Percentiles rank a stretch among this genome's conserved stretches.
Conservation (phyloP, 2,329 filamentous ascomycete genomes). For the Scorias spongiosa region DNA sequence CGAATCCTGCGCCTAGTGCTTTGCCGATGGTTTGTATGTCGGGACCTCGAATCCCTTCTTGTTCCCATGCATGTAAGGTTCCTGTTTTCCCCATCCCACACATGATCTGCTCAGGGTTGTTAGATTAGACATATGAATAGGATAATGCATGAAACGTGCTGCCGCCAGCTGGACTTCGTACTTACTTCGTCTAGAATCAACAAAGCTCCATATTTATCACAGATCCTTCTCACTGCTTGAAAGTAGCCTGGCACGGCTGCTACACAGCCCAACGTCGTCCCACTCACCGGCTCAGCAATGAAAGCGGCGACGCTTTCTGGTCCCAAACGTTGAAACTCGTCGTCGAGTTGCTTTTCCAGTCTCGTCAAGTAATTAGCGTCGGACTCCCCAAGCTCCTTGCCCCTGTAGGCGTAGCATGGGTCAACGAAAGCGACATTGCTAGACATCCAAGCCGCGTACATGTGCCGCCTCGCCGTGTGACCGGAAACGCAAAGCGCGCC, state of each 20-base stretch:
- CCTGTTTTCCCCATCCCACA: too few species aligned
- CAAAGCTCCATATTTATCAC: constrained; percentile 39
- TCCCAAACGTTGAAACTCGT: constrained; percentile 32
- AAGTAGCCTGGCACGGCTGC: constrained; percentile 40
- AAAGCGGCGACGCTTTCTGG: constrained; percentile 35
- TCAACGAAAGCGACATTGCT: constrained; percentile 16
- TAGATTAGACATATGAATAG: too few species aligned
- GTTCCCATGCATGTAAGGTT: too few species aligned
- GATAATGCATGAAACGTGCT: too few species aligned
- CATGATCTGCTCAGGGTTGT: too few species aligned
- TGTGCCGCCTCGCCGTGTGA: constrained; percentile 19
- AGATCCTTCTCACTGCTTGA: constrained; percentile 37
- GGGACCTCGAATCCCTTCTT: constrained; percentile 20
- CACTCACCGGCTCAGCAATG: constrained; percentile 36
- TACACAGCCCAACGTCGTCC: constrained; percentile 35
- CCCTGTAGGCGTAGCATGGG: constrained; percentile 22
- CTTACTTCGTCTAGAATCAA: constrained; percentile 38
- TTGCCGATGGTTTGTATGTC: constrained; percentile 52
- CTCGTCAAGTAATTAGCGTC: constrained; percentile 27
- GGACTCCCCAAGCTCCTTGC: constrained; percentile 20
- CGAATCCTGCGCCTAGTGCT: constrained; percentile 46
- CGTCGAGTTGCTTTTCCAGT: constrained; percentile 31
- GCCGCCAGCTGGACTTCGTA: too few species aligned
- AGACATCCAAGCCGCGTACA: constrained; percentile 20
- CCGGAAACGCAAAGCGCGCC: constrained; percentile 29